Evolutionary conservation across 306 rosid species (phyloP).

Genomic region (Begonia fuchsioides): DNA sequence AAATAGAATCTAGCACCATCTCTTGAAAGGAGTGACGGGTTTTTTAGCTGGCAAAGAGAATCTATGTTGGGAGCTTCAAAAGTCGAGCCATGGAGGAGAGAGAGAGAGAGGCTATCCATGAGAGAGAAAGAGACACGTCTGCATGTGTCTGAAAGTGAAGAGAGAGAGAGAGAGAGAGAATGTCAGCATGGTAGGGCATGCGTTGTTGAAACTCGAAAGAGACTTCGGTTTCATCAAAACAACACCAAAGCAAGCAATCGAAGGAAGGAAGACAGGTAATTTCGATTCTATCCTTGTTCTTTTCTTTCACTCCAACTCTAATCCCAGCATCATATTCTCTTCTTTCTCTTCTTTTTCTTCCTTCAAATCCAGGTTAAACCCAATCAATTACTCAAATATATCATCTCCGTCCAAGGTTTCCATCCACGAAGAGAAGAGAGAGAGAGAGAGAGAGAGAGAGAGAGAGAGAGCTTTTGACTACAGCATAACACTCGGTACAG

Average conservation of each 20-base stretch:
- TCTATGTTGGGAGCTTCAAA: constrained; percentile 74
- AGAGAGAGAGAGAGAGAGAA: constrained; percentile 10
- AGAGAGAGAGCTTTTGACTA: neutral
- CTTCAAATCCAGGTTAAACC: no score
- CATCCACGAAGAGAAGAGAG: no score
- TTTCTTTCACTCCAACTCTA: no score
- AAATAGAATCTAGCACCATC: constrained; percentile 65
- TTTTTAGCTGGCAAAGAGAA: constrained; percentile 53
- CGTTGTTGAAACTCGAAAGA: constrained; percentile 34
- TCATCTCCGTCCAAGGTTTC: no score
- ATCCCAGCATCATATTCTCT: no score
- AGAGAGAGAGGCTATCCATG: no score
- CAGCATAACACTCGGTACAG: neutral
- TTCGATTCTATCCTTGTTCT: no score
- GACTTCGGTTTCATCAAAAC: no score
- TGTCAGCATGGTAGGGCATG: constrained; percentile 59
- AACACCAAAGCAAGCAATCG: no score
- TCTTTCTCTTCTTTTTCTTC: no score
- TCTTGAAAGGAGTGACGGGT: constrained; percentile 70
- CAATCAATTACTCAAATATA: no score
- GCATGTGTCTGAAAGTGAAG: constrained; percentile 3
- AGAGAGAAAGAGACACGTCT: constrained; percentile 7
- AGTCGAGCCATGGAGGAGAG: constrained; percentile 56
- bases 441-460: neutral
- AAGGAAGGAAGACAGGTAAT: no score